Evolutionary conservation across 768 basidiomycete species (phyloP), one percentile per base, ranked within the genome.

Genomic region (Trametes cubensis): DNA sequence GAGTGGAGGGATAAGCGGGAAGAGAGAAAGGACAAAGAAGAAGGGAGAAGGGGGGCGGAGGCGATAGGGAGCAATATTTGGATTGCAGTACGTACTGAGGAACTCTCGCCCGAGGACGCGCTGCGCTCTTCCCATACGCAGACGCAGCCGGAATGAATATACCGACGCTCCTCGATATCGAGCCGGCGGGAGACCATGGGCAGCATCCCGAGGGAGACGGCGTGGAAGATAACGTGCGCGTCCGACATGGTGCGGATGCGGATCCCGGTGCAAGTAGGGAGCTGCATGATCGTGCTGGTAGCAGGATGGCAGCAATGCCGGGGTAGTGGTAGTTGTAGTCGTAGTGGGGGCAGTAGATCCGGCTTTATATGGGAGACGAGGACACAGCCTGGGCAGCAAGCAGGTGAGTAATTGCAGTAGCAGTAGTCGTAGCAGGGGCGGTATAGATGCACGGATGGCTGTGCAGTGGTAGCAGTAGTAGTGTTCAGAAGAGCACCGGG

Each of bases 51-150:
- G 8, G 4, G 8, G 28, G 28, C 28, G 28, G 28, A 4, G 58
- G 62, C 46, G 58, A 39, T 49, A 25, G 44, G 50, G 56, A 52
- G 5, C 30, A 69, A 58, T 62, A 66, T 58, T 50, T 58, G 40
- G 59, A 15, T 51, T 5, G 50, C 20, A 47, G 23, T 41, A 76
- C 83, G 70, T 70, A 90, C 87, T 62, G 88, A 87, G 49, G 83
- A 84, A 28, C 84, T 80, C 63, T 89, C 89, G 52, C 85, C 74
- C 63, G 83, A 34, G 6, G 34, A 84, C 15, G 87, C 80, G 6
- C 86, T 85, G 58, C 90, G 80, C 72, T 93, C 91, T 70, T 92
- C 89, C 90, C 91, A 93, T 41, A 93, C 89, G 65, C 85, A 93
- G 38, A 92, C 85, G 60, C 83, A 84, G 15, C 91, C 90, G 0